These are phyloP conservation scores for Plectosphaerella cucumerina DNA, from an alignment of 2,329 filamentous ascomycete species.

Conservation along the genomic window DNA sequence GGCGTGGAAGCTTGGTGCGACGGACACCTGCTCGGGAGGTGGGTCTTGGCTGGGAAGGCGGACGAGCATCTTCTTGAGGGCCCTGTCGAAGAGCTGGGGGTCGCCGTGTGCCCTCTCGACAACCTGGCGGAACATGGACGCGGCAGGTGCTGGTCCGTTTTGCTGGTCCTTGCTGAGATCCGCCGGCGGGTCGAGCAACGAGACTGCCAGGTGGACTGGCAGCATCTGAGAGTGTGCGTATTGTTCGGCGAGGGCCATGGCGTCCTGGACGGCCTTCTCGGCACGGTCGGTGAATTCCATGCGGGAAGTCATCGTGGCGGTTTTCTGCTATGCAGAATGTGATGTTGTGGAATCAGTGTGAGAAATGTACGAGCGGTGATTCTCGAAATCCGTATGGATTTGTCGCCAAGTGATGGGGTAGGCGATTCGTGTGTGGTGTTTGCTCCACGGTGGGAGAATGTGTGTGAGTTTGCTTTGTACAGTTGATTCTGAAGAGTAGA, in stretches of 20 bases:
- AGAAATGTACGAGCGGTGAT: conserved; percentile 1
- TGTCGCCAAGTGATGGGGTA: neutral
- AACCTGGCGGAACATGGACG: conserved; percentile 91
- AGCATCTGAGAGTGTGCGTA: conserved; percentile 89
- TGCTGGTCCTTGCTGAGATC: conserved; percentile 81
- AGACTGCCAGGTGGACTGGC: conserved; percentile 83
- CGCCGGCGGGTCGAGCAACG: conserved; percentile 70
- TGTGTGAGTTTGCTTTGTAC: conserved; percentile 2
- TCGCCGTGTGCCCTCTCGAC: conserved; percentile 93
- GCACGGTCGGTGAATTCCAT: conserved; percentile 95
- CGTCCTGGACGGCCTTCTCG: conserved; percentile 83
- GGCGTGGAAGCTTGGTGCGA: conserved; percentile 77
- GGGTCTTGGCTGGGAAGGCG: conserved; percentile 92
- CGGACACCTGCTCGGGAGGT: conserved; percentile 80
- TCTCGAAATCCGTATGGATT: too few species aligned
- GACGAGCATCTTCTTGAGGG: conserved; percentile 87
- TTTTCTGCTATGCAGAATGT: conserved; percentile 13
- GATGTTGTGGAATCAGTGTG: conserved; percentile 4
- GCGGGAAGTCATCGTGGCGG: conserved; percentile 61
- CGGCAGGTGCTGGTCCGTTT: conserved; percentile 58
- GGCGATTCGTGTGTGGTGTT: conserved; percentile 6
- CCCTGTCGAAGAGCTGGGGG: conserved; percentile 79
- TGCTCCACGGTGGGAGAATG: conserved; percentile 7
- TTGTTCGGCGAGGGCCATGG: conserved; percentile 81
- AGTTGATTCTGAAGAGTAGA: conserved; percentile 2